Base-by-base conservation (phyloP, 192 early-diverging fungal genomes). In the Allomyces macrogynus region DNA sequence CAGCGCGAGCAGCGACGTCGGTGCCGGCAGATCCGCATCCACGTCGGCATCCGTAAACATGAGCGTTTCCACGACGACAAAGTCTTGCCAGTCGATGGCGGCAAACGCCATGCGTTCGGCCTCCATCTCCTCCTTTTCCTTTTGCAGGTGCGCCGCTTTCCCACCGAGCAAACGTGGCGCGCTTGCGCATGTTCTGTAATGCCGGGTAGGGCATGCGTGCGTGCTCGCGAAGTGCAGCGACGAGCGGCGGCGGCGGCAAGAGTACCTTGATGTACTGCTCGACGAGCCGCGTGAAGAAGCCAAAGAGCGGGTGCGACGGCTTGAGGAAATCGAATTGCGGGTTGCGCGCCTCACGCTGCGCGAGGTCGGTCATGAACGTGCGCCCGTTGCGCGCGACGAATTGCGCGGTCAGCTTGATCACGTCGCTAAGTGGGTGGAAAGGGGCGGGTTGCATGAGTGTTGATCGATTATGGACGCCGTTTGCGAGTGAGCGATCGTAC, bases 21-120 rank as follows among this genome's bases (percentile, higher is more conserved):
- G 93, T 26, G 80, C 74, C 1, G 92, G 89, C 60, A 94, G 72
- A 0, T 81, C 77, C 57, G 77, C 74, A 3, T 70, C 66, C 62
- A 88, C 92, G 66, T 97, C 96, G 20, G 85, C 87, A 64, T 93
- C 88, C 1, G 88, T 84, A 79, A 98, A 96, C 76, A 97, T 92
- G 23, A 99, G 87, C 8, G 96, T 91, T 62, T 94, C 90, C 0
- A 94, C 92, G 24, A 99, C 86, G 1, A 91, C 87, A 77, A 99
- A 99, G 64, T 99, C 94, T 70, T 97, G 94, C 96, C 96, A 99
- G 61, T 99, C 94, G 66, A 99, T 93, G 0, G 86, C 80, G 49
- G 88, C 82, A 73, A 88, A 93, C 10, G 88, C 92, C 61, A 86
- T 84, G 78, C 82, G 79, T 67, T 98, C 92, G 24, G 77, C 77